Evolutionary conservation across 2,329 filamentous ascomycete species (phyloP).

Genomic region (Fusarium oligoseptatum): DNA sequence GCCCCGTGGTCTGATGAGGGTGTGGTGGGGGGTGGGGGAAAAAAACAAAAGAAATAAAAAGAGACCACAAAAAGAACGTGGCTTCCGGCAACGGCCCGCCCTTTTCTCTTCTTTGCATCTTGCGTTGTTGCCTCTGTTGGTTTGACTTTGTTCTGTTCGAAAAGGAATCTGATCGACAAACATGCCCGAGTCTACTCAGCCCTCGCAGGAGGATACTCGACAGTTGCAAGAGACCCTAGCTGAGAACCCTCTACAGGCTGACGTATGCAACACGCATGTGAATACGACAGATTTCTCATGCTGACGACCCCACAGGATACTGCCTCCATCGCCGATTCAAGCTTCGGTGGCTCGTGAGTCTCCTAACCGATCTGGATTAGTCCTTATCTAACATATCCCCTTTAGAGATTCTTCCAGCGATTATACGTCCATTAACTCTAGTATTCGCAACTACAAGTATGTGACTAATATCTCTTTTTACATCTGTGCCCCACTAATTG

Average conservation of each 20-base stretch:
- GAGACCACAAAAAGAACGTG: neutral
- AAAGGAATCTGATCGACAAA: neutral
- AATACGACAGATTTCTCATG: neutral
- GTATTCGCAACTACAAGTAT: slow-evolving; percentile 31
- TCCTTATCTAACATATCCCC: neutral
- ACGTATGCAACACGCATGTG: neutral
- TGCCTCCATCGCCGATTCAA: slow-evolving; percentile 2
- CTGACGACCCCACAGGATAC: neutral
- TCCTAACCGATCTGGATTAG: fast-evolving
- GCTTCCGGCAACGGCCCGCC: neutral
- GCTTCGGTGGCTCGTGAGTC: neutral
- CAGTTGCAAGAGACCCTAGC: neutral
- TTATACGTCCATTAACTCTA: slow-evolving; percentile 21
- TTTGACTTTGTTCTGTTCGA: neutral
- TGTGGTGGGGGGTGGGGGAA: neutral
- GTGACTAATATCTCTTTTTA: neutral
- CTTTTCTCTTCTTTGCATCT: neutral
- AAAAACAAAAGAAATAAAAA: neutral
- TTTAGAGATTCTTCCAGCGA: slow-evolving; percentile 7
- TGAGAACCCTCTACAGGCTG: slow-evolving; percentile 14
- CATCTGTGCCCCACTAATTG: fast-evolving
- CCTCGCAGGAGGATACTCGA: neutral
- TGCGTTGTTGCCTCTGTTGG: neutral
- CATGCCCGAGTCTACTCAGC: neutral
- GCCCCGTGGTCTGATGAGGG: neutral